phyloP scores from a whole-genome alignment of 2,329 filamentous ascomycete species.

The Monilinia fructigena region DNA sequence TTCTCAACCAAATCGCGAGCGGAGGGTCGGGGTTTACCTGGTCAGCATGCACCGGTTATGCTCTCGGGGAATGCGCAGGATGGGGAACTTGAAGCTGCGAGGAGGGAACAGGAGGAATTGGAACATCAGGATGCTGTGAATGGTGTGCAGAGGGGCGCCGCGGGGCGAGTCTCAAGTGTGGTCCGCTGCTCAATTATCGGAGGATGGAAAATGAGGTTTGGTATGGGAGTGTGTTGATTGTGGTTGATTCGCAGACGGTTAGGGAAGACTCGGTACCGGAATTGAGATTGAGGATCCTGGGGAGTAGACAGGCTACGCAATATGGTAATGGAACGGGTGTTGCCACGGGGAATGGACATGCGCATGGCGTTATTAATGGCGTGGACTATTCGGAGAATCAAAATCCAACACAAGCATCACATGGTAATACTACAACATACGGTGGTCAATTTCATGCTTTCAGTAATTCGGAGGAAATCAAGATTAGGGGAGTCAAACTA shows the following conservation, averaged over 20 bases:
- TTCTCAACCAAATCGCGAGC: constrained; percentile 57
- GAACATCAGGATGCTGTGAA: constrained; percentile 19
- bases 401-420: constrained; percentile 1
- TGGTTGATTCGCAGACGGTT: constrained; percentile 67
- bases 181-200: constrained; percentile 75
- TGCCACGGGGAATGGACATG: constrained; percentile 18
- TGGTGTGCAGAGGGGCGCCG: constrained; percentile 22
- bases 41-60: constrained; percentile 49
- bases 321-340: constrained; percentile 34
- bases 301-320: constrained; percentile 19
- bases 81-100: constrained; percentile 18
- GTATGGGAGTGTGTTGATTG: constrained; percentile 83
- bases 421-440: not conserved
- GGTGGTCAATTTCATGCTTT: not conserved
- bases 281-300: constrained; percentile 50
- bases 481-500: constrained; percentile 58
- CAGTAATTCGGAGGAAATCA: constrained; percentile 31
- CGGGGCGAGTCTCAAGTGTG: constrained; percentile 61
- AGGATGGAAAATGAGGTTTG: constrained; percentile 68
- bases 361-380: constrained; percentile 38
- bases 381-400: constrained; percentile 39
- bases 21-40: constrained; percentile 34
- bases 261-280: constrained; percentile 55
- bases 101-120: constrained; percentile 17
- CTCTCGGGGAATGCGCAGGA: constrained; percentile 31